Evolutionary conservation across 805 yeast genomes (phyloP).

Genomic region (Torulaspora indica): DNA sequence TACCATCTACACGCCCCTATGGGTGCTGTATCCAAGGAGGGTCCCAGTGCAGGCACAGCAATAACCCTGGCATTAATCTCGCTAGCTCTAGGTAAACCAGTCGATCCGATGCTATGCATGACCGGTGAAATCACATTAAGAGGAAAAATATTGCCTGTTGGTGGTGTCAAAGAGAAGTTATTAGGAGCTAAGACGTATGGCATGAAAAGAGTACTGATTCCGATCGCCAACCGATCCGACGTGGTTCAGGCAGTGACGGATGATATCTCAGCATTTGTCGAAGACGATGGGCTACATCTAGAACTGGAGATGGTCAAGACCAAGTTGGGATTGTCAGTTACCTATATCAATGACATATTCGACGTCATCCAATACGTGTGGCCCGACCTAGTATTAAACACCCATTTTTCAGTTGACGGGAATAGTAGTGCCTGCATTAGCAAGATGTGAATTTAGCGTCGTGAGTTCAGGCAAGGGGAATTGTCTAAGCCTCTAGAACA

Average conservation of each 20-base stretch:
- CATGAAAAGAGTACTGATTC: conserved; percentile 58
- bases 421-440: conserved; percentile 3
- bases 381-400: conserved; percentile 33
- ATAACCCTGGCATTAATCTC: conserved; percentile 79
- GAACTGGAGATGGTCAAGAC: conserved; percentile 35
- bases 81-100: conserved; percentile 55
- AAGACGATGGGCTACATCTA: conserved; percentile 5
- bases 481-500: no score
- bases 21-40: conserved; percentile 59
- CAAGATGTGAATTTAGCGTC: neutral
- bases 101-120: conserved; percentile 59
- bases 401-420: neutral
- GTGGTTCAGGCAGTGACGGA: conserved; percentile 55
- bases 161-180: conserved; percentile 73
- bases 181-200: conserved; percentile 75
- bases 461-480: no score
- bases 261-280: conserved; percentile 23
- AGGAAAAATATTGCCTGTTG: conserved; percentile 75
- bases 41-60: conserved; percentile 54
- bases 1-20: conserved; percentile 69
- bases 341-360: conserved; percentile 70
- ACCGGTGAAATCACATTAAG: conserved; percentile 81
- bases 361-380: conserved; percentile 73
- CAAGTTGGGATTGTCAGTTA: conserved; percentile 55
- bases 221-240: conserved; percentile 64